These are phyloP conservation scores for Diaporthe vexans DNA, from an alignment of 2,329 filamentous ascomycete species.

Conservation along the genomic window DNA sequence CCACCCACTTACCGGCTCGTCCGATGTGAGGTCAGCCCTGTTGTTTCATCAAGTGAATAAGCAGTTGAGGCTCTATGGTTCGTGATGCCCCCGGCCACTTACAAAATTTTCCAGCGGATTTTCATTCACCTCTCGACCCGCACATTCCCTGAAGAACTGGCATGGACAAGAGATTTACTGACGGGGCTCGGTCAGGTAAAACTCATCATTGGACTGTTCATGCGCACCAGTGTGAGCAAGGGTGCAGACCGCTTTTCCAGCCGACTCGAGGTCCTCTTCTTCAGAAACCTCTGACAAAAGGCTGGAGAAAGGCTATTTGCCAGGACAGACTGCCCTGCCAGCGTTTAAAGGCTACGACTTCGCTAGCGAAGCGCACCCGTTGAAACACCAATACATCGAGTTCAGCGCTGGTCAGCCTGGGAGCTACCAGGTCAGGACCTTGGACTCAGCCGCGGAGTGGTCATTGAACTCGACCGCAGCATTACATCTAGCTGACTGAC, in stretches of 20 bases:
- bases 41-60: neutral
- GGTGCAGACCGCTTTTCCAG: conserved; percentile 17
- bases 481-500: neutral
- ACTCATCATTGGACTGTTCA: neutral
- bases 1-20: neutral
- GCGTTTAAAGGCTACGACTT: neutral
- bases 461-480: neutral
- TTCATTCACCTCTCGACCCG: neutral
- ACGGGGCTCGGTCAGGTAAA: neutral
- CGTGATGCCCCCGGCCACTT: neutral
- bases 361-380: neutral
- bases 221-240: neutral
- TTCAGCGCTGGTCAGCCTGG: neutral
- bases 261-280: neutral
- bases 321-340: neutral
- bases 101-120: neutral
- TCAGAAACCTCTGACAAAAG: neutral
- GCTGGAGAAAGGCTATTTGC: neutral
- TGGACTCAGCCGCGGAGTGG: neutral
- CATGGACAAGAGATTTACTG: neutral
- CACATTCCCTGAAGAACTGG: neutral
- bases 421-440: neutral
- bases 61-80: neutral
- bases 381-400: neutral
- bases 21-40: neutral